phyloP scores from a whole-genome alignment of 1,284 basidiomycete species.

The Psilocybe mexicana region DNA sequence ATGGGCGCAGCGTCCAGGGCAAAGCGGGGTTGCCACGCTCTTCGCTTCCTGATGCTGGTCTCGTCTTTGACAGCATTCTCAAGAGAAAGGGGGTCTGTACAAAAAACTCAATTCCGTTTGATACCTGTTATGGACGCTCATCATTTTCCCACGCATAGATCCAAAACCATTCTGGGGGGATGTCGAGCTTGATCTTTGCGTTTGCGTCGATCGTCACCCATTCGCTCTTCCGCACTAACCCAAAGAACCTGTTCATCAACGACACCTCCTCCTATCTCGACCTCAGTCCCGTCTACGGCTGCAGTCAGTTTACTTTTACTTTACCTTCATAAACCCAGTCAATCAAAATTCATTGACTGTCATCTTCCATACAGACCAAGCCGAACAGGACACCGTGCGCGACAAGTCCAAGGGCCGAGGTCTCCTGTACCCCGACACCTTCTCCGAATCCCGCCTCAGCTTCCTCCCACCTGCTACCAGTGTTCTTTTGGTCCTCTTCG shows the following conservation, averaged over 20 bases:
- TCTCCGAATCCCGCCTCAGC: constrained; percentile 49
- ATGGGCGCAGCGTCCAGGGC: constrained; percentile 47
- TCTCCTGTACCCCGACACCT: constrained; percentile 43
- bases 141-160: constrained; percentile 4
- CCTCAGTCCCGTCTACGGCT: constrained; percentile 46
- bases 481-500: constrained; percentile 52
- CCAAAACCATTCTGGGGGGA: constrained; percentile 44
- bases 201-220: constrained; percentile 49
- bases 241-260: constrained; percentile 45
- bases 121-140: not conserved
- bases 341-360: not conserved
- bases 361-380: constrained; percentile 27
- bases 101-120: not conserved
- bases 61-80: constrained; percentile 51
- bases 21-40: constrained; percentile 31
- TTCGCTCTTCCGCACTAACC: constrained; percentile 44
- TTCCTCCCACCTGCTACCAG: constrained; percentile 52
- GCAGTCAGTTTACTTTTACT: constrained; percentile 28
- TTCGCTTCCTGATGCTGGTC: constrained; percentile 47
- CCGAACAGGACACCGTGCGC: constrained; percentile 39
- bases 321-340: too few species aligned
- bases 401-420: constrained; percentile 43
- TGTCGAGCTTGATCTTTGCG: constrained; percentile 50
- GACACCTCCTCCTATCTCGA: constrained; percentile 61
- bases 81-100: constrained; percentile 29